Percentiles rank a stretch among this genome's conserved stretches.
phyloP scores from a whole-genome alignment of 2,329 filamentous ascomycete species.

The Aspergillus cejpii region DNA sequence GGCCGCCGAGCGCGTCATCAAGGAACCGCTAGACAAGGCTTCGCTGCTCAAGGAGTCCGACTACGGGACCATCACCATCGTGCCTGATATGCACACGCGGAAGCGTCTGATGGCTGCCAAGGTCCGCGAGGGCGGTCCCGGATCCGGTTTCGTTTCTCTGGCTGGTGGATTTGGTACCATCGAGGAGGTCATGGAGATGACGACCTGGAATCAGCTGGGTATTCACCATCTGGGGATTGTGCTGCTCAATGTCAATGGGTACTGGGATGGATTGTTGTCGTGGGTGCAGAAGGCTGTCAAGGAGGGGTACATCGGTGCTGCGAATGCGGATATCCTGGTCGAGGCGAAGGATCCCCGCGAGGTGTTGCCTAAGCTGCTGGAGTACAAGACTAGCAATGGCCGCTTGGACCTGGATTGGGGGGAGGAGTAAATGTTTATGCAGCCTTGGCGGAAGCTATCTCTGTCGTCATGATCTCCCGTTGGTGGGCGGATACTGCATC shows the following conservation, averaged over 20 bases:
- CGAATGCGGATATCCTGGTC: slow-evolving; percentile 68
- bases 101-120: slow-evolving; percentile 91
- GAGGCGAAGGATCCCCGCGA: slow-evolving; percentile 67
- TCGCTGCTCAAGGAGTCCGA: slow-evolving; percentile 35
- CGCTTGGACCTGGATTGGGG: slow-evolving; percentile 79
- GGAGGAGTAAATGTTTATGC: slow-evolving; percentile 45
- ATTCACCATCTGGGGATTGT: slow-evolving; percentile 78
- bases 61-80: slow-evolving; percentile 81
- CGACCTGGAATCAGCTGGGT: slow-evolving; percentile 89
- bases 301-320: slow-evolving; percentile 67
- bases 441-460: neutral
- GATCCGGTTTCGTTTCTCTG: slow-evolving; percentile 82
- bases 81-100: slow-evolving; percentile 91
- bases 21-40: slow-evolving; percentile 40
- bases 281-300: slow-evolving; percentile 74
- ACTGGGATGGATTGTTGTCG: slow-evolving; percentile 77
- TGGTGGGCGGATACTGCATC: neutral
- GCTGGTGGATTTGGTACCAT: slow-evolving; percentile 88
- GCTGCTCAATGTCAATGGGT: slow-evolving; percentile 79
- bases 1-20: slow-evolving; percentile 50
- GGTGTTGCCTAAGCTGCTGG: slow-evolving; percentile 61
- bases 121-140: slow-evolving; percentile 72
- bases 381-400: slow-evolving; percentile 69
- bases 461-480: neutral
- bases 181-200: slow-evolving; percentile 94